Conservation (phyloP, 169 alveolate genomes). For the Miamiensis avidus region DNA sequence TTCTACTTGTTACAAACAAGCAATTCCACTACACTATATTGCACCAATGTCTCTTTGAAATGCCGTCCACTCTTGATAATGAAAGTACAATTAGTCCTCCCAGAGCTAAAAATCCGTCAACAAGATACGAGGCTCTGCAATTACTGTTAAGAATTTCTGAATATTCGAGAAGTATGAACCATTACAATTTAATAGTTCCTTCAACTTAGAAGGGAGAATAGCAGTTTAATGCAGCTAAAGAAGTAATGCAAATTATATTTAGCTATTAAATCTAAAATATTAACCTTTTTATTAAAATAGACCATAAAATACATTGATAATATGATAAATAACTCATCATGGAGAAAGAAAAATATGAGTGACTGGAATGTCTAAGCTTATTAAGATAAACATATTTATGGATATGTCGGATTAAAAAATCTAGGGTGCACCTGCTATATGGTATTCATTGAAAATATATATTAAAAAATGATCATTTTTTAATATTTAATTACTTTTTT, state of each 20-base stretch:
- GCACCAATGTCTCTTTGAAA: neutral
- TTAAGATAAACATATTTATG: neutral
- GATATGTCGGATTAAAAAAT: slow-evolving; percentile 93
- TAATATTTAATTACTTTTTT: too few species aligned
- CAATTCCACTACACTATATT: neutral
- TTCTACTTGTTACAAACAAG: neutral
- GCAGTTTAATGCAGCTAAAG: neutral
- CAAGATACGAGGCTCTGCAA: neutral
- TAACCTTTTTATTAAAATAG: neutral
- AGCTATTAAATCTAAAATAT: neutral
- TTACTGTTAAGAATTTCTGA: neutral
- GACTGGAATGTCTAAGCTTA: neutral
- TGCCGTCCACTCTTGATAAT: too few species aligned
- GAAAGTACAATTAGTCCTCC: too few species aligned
- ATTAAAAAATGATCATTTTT: neutral
- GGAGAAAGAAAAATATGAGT: neutral
- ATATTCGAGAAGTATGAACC: too few species aligned
- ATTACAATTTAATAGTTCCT: too few species aligned
- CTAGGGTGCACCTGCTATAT: slow-evolving; percentile 99
- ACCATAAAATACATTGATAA: neutral
- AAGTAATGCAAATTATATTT: neutral
- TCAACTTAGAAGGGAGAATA: neutral
- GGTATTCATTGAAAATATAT: slow-evolving; percentile 44
- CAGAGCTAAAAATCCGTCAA: neutral
- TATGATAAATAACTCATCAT: neutral